A percentile compares a stretch with the other conserved stretches of the same genome.
Conservation (phyloP, 2,329 filamentous ascomycete species). For the Emericellopsis cladophorae region DNA sequence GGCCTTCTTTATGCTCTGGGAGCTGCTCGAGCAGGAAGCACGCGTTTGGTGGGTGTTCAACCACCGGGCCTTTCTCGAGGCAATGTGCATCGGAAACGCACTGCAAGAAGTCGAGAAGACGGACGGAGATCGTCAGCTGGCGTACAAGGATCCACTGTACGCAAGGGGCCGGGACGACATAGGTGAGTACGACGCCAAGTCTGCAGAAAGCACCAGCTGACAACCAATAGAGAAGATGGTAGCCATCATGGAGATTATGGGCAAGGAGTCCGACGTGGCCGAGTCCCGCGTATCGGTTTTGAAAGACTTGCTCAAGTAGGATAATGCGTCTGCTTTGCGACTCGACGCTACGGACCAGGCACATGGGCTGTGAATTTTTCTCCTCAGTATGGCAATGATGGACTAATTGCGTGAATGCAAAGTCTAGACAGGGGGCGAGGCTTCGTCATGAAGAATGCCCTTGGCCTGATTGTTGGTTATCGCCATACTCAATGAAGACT, state of each 20-base stretch:
- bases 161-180: slow-evolving; percentile 49
- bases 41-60: slow-evolving; percentile 80
- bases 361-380: too few relatives aligned
- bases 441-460: too few relatives aligned
- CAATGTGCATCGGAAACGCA: slow-evolving; percentile 52
- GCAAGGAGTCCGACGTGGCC: slow-evolving; percentile 45
- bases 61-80: slow-evolving; percentile 68
- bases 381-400: too few relatives aligned
- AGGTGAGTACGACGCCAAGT: slow-evolving; percentile 26
- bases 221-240: slow-evolving; percentile 42
- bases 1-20: slow-evolving; percentile 62
- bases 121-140: slow-evolving; percentile 28
- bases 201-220: not conserved
- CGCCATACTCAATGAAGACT: too few relatives aligned
- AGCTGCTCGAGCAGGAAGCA: slow-evolving; percentile 56
- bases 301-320: slow-evolving; percentile 32
- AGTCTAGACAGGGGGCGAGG: too few relatives aligned
- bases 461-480: too few relatives aligned
- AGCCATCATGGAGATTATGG: slow-evolving; percentile 48
- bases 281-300: slow-evolving; percentile 46
- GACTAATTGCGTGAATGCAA: too few relatives aligned
- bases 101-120: slow-evolving; percentile 37
- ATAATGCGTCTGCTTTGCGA: not conserved
- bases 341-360: too few relatives aligned
- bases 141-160: slow-evolving; percentile 42